Evolutionary conservation across 2,329 filamentous ascomycete genomes (phyloP), one percentile per base, ranked within the genome.

Genomic region (Trichoderma arundinaceum): DNA sequence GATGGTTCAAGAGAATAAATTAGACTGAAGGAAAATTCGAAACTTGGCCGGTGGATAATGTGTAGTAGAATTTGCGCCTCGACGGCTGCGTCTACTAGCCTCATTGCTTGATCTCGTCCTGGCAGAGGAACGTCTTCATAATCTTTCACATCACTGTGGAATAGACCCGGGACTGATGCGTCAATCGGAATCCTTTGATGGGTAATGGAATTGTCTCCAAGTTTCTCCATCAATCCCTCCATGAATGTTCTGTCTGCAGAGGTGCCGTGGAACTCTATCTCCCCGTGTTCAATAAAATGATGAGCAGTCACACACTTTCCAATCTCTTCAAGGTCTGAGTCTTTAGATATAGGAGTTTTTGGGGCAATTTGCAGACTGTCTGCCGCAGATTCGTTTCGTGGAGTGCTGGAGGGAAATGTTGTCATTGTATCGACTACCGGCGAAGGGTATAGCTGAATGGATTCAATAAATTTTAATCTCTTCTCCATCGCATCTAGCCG

Each of bases 211-310:
- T 43, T 48, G 7, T 59, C 56, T 8, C 56, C 56, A 12, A 59
- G 28, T 12, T 59, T 48, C 32, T 48, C 41, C 10, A 59, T 59
- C 28, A 59, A 32, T 10, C 32, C 56, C 17, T 59, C 56, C 43
- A 59, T 59, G 17, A 59, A 59, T 6, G 56, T 59, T 17, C 56
- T 48, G 10, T 59, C 56, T 12, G 56, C 56, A 7, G 56, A 59
- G 1, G 39, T 59, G 32, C 56, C 43, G 7, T 59, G 56, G 28
- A 59, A 59, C 17, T 59, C 56, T 8, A 59, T 59, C 22, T 59
- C 56, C 28, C 56, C 56, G 7, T 59, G 56, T 32, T 59, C 43
- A 0, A 59, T 59, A 13, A 44, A 48, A 48, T 59, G 56, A 48
- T 48, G 56, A 8, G 56, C 56, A 5, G 56, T 59, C 19, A 28